A percentile compares a stretch with the other conserved stretches of the same genome.
phyloP scores from a whole-genome alignment of 305 asterid genomes.

The Solanum hybrid region DNA sequence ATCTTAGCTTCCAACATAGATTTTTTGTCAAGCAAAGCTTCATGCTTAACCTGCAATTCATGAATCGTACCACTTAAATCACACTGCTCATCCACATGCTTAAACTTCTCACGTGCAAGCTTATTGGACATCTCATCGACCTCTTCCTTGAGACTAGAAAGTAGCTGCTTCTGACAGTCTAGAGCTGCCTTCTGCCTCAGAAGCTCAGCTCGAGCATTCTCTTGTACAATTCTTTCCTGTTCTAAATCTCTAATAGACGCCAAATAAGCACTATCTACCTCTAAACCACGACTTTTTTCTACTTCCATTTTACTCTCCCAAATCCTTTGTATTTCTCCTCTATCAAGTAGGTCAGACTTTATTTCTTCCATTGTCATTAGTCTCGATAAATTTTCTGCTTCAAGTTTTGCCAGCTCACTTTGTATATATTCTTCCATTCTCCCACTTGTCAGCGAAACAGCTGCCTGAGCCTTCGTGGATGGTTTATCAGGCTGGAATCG shows the following conservation, averaged over 20 bases:
- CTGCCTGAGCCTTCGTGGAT: slow-evolving; percentile 81
- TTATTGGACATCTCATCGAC: slow-evolving; percentile 53
- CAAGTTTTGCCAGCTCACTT: slow-evolving; percentile 49
- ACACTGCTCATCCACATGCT: slow-evolving; percentile 28
- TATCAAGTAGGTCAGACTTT: slow-evolving; percentile 52
- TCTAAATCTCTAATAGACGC: slow-evolving; percentile 39
- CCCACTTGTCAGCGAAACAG: slow-evolving; percentile 76
- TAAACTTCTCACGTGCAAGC: slow-evolving; percentile 35
- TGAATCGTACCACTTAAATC: slow-evolving; percentile 14
- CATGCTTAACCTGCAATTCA: slow-evolving; percentile 40
- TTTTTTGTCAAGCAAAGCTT: slow-evolving; percentile 48
- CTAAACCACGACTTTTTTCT: slow-evolving; percentile 47
- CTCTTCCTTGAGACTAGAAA: slow-evolving; percentile 55
- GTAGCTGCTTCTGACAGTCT: slow-evolving; percentile 79
- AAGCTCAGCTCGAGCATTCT: slow-evolving; percentile 35
- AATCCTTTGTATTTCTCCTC: slow-evolving; percentile 51
- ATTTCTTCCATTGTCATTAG: slow-evolving; percentile 48
- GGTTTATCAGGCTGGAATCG: slow-evolving; percentile 87
- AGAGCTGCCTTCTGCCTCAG: slow-evolving; percentile 67
- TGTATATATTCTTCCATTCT: slow-evolving; percentile 40
- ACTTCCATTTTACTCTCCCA: slow-evolving; percentile 63
- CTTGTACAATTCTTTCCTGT: slow-evolving; percentile 40
- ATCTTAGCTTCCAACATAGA: slow-evolving; percentile 74
- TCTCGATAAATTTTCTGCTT: slow-evolving; percentile 41
- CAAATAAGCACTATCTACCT: slow-evolving; percentile 37